Evolutionary conservation across 1,284 basidiomycete genomes (phyloP).

Genomic region (Hemileia vastatrix): DNA sequence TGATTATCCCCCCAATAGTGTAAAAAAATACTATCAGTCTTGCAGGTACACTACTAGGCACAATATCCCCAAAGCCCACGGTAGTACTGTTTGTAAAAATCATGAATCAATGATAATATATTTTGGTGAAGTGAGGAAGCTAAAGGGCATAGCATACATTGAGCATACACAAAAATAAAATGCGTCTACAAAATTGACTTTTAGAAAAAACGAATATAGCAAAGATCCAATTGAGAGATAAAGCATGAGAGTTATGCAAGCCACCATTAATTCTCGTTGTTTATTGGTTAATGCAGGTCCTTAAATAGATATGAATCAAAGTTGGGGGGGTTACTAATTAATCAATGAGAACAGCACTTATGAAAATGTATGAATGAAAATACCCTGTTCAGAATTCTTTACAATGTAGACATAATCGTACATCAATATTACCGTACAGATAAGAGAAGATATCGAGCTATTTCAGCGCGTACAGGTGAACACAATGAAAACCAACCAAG

Average conservation of each 20-base stretch:
- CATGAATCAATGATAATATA: neutral
- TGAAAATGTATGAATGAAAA: neutral
- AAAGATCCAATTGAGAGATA: conserved; percentile 13
- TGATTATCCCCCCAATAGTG: conserved; percentile 13
- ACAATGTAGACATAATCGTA: conserved; percentile 14
- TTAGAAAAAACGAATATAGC: conserved; percentile 4
- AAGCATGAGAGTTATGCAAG: conserved; percentile 8
- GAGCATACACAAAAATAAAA: conserved; percentile 22
- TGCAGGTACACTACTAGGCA: conserved; percentile 10
- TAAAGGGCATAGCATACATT: conserved; percentile 7
- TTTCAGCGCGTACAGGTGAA: neutral
- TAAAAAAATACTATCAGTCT: conserved; percentile 17
- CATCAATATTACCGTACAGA: conserved; percentile 7
- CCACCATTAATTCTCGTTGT: conserved; percentile 17
- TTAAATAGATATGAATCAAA: neutral
- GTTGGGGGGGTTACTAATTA: neutral
- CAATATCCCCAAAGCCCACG: conserved; percentile 21
- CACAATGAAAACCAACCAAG: neutral
- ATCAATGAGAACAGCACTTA: neutral
- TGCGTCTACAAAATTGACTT: conserved; percentile 13
- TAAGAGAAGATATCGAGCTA: conserved; percentile 4
- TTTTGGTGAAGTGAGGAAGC: neutral
- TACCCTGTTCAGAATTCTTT: conserved; percentile 16
- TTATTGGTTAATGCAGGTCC: conserved; percentile 22
- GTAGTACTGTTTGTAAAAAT: conserved; percentile 4